A percentile compares a stretch with the other conserved stretches of the same genome.
Evolutionary conservation across 805 yeast species (phyloP).

Genomic region (Wickerhamomyces sydowiorum): DNA sequence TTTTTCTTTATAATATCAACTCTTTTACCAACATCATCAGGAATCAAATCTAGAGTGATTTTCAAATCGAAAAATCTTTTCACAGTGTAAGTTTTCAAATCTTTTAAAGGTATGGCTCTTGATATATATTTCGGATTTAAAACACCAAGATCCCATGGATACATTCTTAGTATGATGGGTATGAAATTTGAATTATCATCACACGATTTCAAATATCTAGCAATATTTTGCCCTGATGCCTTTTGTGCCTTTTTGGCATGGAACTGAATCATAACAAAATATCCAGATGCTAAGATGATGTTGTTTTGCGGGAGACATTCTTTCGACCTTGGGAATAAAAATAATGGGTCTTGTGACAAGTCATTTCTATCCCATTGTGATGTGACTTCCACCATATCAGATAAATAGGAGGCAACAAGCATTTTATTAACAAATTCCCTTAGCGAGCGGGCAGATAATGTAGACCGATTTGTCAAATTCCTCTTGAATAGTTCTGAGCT

Average conservation of each 20-base stretch:
- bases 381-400: not conserved
- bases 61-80: not conserved
- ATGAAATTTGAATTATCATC: not conserved
- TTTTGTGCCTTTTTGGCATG: not conserved
- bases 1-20: not conserved
- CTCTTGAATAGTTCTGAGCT: not conserved
- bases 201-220: not conserved
- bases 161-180: not conserved
- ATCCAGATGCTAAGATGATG: not conserved
- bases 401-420: not conserved
- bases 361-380: not conserved
- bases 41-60: not conserved
- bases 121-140: not conserved
- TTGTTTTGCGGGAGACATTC: not conserved
- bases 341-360: not conserved
- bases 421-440: not conserved
- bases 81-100: not conserved
- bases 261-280: not conserved
- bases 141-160: slow-evolving; percentile 1
- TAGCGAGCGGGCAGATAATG: not conserved
- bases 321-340: not conserved
- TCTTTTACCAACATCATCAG: not conserved
- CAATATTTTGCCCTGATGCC: not conserved
- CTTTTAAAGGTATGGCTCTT: not conserved
- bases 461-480: not conserved